Evolutionary conservation across 352 stramenopile genomes (phyloP).

Genomic region (Aphanomyces astaci): DNA sequence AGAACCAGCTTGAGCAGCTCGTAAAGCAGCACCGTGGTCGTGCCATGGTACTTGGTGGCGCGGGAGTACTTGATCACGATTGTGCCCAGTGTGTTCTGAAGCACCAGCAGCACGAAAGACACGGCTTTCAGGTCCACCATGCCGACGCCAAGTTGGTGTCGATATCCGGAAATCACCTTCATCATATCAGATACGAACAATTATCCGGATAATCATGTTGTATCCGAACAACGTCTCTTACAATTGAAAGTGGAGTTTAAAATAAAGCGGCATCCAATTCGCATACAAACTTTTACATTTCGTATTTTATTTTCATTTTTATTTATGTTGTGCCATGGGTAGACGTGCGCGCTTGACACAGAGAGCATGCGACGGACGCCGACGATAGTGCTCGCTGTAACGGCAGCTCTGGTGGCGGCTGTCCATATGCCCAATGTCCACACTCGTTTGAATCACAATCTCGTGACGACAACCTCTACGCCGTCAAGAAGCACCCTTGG

Average conservation of each 20-base stretch:
- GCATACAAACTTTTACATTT: not conserved
- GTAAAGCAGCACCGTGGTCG: conserved; percentile 69
- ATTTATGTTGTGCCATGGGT: too few species aligned
- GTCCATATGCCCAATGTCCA: not conserved
- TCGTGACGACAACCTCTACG: not conserved
- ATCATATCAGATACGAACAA: not conserved
- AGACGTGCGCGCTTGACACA: too few species aligned
- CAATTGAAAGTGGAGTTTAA: not conserved
- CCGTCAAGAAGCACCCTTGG: not conserved
- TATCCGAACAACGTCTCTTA: not conserved
- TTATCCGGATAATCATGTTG: not conserved
- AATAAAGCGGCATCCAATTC: not conserved
- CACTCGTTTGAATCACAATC: not conserved
- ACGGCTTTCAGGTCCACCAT: conserved; percentile 59
- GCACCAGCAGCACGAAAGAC: conserved; percentile 77
- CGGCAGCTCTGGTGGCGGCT: too few species aligned
- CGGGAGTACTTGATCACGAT: conserved; percentile 85
- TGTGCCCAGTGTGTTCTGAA: conserved; percentile 77
- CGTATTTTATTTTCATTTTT: not conserved
- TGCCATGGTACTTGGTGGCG: conserved; percentile 76
- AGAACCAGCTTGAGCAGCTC: conserved; percentile 76
- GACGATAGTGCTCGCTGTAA: too few species aligned
- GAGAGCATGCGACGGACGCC: too few species aligned
- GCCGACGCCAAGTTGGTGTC: not conserved
- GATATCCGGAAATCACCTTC: not conserved